Conservation (phyloP, 495 filamentous ascomycete species). For the Daldinia grandis region DNA sequence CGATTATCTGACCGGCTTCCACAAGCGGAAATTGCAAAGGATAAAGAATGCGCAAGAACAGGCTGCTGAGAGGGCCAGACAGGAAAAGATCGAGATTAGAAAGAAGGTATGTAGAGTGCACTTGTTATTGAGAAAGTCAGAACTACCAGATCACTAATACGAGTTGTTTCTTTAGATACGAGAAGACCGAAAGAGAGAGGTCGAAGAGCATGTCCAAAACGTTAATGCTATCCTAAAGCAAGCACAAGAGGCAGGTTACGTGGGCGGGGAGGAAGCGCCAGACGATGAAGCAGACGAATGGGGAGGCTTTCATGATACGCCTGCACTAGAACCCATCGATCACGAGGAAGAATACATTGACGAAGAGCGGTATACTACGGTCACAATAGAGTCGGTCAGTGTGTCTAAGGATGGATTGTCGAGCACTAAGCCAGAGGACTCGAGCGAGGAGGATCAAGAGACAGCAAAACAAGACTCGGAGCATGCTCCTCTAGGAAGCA, state of each 20-base stretch:
- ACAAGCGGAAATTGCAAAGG: constrained; percentile 88
- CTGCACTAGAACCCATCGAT: constrained; percentile 61
- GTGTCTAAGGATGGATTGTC: constrained; percentile 75
- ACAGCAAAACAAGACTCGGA: constrained; percentile 39
- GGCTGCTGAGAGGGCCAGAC: constrained; percentile 73
- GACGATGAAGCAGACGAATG: constrained; percentile 63
- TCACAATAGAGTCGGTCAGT: constrained; percentile 91
- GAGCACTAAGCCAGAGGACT: constrained; percentile 56
- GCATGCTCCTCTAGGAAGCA: constrained; percentile 44
- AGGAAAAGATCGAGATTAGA: constrained; percentile 75
- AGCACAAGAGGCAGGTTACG: constrained; percentile 58
- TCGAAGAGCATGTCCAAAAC: constrained; percentile 78
- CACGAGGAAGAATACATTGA: constrained; percentile 95
- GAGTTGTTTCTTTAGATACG: constrained; percentile 65
- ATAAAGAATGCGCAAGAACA: constrained; percentile 83
- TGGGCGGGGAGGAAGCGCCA: constrained; percentile 43
- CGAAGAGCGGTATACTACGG: constrained; percentile 92
- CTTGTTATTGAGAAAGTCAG: not conserved
- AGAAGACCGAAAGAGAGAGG: constrained; percentile 78
- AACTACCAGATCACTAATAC: constrained; percentile 5
- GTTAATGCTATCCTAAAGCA: constrained; percentile 71
- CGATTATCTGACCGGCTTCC: constrained; percentile 94
- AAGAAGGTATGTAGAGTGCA: constrained; percentile 65
- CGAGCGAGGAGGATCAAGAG: constrained; percentile 56
- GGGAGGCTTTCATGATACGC: constrained; percentile 67